Evolutionary conservation across 225 moss, liverwort and hornwort genomes (phyloP).

Genomic region (Pseudoscleropodium purum): DNA sequence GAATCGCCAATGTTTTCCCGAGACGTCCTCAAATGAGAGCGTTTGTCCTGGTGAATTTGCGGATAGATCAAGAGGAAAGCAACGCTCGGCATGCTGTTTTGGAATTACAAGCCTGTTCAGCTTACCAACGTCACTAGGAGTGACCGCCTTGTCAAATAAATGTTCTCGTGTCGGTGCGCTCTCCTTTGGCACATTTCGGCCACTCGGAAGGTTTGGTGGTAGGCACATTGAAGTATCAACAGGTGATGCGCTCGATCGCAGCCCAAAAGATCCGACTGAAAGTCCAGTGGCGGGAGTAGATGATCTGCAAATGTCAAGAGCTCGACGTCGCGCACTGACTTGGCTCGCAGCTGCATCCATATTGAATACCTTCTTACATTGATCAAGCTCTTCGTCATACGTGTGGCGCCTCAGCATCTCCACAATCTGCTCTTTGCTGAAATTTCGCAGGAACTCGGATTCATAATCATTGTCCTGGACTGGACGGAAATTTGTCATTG

Average conservation of each 20-base stretch:
- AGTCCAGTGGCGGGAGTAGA: conserved; percentile 10
- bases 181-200: conserved; percentile 3
- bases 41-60: conserved; percentile 91
- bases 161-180: conserved; percentile 50
- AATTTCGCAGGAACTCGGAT: conserved; percentile 69
- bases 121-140: conserved; percentile 97
- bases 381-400: conserved; percentile 95
- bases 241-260: not conserved
- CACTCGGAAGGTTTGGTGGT: conserved; percentile 28
- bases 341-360: conserved; percentile 52
- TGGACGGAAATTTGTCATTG: conserved; percentile 93
- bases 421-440: conserved; percentile 85
- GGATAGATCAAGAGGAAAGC: conserved; percentile 88
- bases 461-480: conserved; percentile 84
- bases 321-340: conserved; percentile 23
- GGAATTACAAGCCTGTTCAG: conserved; percentile 95
- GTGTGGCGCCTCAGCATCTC: conserved; percentile 97
- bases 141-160: conserved; percentile 96
- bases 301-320: conserved; percentile 24
- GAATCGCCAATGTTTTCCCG: conserved; percentile 95
- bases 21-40: conserved; percentile 88
- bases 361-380: conserved; percentile 67
- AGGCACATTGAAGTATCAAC: conserved; percentile 15
- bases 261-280: conserved; percentile 20
- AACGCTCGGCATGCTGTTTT: conserved; percentile 94